phyloP scores from a whole-genome alignment of 768 basidiomycete genomes.

The Termitomyces sp. region DNA sequence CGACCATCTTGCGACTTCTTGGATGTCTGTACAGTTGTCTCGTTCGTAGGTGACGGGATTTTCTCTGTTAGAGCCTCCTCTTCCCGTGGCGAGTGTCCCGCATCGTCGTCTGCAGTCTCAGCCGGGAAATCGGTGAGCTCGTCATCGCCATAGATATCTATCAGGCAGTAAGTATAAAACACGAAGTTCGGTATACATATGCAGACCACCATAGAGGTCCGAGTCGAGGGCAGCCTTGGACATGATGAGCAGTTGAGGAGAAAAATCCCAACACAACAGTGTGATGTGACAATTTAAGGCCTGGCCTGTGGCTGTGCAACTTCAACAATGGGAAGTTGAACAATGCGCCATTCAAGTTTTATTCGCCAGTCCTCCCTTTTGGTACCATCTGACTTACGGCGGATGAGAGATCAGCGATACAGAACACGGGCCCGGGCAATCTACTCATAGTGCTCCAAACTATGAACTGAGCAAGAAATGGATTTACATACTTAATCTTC shows the following conservation, averaged over 20 bases:
- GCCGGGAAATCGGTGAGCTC: conserved; percentile 35
- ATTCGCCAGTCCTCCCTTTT: too few relatives aligned
- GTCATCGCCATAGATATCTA: conserved; percentile 55
- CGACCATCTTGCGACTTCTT: conserved; percentile 16
- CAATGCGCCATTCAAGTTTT: too few relatives aligned
- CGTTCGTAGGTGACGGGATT: conserved; percentile 3
- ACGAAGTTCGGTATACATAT: conserved; percentile 17
- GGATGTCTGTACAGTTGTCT: background rate
- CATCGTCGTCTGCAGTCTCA: conserved; percentile 22
- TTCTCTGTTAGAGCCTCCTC: conserved; percentile 18
- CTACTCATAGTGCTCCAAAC: too few relatives aligned
- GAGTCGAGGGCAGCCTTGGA: conserved; percentile 24
- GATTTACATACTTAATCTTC: too few relatives aligned
- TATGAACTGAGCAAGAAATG: too few relatives aligned
- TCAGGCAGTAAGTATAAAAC: background rate
- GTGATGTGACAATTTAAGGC: conserved; percentile 1
- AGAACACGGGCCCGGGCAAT: too few relatives aligned
- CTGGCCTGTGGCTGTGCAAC: conserved; percentile 10
- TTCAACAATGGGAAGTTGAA: background rate
- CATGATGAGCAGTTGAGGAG: conserved; percentile 8
- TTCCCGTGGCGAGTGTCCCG: conserved; percentile 18
- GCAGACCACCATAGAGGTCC: conserved; percentile 33
- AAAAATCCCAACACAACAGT: background rate
- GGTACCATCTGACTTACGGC: too few relatives aligned
- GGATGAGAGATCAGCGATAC: too few relatives aligned